Conservation (phyloP, 1,139 yeast species). For the Candida mesenterica region DNA sequence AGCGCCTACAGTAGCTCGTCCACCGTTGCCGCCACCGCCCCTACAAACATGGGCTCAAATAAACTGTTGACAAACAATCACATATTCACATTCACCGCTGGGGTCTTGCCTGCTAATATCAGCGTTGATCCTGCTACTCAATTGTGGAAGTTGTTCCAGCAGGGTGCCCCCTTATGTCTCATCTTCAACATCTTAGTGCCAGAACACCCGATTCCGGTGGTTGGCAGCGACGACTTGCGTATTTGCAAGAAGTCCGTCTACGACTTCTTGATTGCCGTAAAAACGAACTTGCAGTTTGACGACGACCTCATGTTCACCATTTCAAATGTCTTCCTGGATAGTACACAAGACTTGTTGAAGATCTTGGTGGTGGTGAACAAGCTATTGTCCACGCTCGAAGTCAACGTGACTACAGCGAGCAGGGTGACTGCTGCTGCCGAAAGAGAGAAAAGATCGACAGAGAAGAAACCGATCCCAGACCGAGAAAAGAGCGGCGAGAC, state of each 20-base stretch:
- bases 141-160: slow-evolving; percentile 82
- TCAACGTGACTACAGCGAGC: slow-evolving; percentile 6
- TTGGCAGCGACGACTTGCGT: slow-evolving; percentile 74
- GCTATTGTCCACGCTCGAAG: slow-evolving; percentile 49
- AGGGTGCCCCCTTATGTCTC: slow-evolving; percentile 89
- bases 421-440: background rate
- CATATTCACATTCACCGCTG: slow-evolving; percentile 66
- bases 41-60: slow-evolving; percentile 8
- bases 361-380: slow-evolving; percentile 69
- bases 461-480: background rate
- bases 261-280: slow-evolving; percentile 86
- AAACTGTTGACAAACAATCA: slow-evolving; percentile 23
- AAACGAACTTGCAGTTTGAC: slow-evolving; percentile 66
- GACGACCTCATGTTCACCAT: slow-evolving; percentile 83
- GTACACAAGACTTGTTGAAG: slow-evolving; percentile 72
- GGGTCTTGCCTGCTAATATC: slow-evolving; percentile 69
- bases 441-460: background rate
- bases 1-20: slow-evolving; percentile 14
- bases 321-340: slow-evolving; percentile 83
- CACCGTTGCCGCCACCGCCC: slow-evolving; percentile 9
- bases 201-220: slow-evolving; percentile 43
- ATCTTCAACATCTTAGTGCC: slow-evolving; percentile 61
- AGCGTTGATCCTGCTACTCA: slow-evolving; percentile 92
- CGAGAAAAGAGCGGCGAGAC: background rate
- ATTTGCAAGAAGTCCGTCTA: slow-evolving; percentile 88